Evolutionary conservation across 805 yeast species (phyloP), one percentile per base, ranked within the genome.

Genomic region (Wickerhamomyces subpelliculosus): DNA sequence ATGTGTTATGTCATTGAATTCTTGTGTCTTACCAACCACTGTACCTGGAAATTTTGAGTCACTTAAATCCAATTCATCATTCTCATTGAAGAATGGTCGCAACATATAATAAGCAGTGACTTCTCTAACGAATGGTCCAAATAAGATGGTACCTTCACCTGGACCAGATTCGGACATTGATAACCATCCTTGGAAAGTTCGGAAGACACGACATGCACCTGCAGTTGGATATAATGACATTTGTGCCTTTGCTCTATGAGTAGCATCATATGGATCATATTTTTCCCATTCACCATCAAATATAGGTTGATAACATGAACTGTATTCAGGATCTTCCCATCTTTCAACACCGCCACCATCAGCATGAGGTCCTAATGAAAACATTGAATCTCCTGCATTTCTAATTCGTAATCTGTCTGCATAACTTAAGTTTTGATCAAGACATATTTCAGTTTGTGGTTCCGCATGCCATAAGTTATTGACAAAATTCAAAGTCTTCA

Each of bases 171-270:
- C 55, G 14, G 64, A 54, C 40, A 68, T 48, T 4, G 70, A 57
- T 14, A 68, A 44, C 72, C 73, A 68, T 7, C 72, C 72, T 47
- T 69, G 73, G 32, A 65, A 61, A 5, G 67, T 51, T 36, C 74
- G 56, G 45, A 68, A 65, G 13, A 58, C 56, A 12, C 64, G 51
- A 43, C 68, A 63, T 34, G 41, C 34, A 17, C 29, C 31, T 20
- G 37, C 47, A 14, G 49, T 46, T 29, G 54, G 56, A 44, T 67
- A 63, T 34, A 61, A 43, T 36, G 63, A 61, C 38, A 58, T 55
- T 9, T 49, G 48, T 1, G 68, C 67, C 20, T 48, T 41, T 10
- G 62, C 51, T 21, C 72, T 48, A 25, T 57, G 55, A 17, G 59
- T 59, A 14, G 60, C 51, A 37, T 61, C 60, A 33, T 45, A 66